These are phyloP conservation scores for Nicotiana knightiana DNA, from an alignment of 257 asterid genomes.

Conservation along the genomic window DNA sequence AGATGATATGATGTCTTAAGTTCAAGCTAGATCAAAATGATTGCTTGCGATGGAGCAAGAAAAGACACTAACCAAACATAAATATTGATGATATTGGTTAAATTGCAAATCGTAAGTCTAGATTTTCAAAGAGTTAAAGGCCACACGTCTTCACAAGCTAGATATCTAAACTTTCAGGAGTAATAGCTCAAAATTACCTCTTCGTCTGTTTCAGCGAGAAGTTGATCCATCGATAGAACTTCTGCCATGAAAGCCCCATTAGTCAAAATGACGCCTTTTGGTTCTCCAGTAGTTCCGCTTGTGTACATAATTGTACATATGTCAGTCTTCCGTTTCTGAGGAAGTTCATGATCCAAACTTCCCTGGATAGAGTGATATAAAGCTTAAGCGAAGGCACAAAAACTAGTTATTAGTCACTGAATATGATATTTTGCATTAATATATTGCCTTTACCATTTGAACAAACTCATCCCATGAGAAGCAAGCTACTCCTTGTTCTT, in stretches of 20 bases:
- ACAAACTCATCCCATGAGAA: conserved; percentile 82
- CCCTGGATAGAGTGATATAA: conserved; percentile 41
- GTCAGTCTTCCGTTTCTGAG: conserved; percentile 50
- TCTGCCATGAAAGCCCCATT: conserved; percentile 73
- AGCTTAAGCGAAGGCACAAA: neutral
- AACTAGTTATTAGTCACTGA: neutral
- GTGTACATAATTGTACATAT: conserved; percentile 89
- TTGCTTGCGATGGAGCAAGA: neutral
- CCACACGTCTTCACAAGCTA: neutral
- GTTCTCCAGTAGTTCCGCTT: conserved; percentile 97
- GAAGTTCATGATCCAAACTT: conserved; percentile 43
- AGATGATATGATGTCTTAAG: neutral
- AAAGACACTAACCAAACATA: neutral
- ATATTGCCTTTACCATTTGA: conserved; percentile 39
- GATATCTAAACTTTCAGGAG: neutral
- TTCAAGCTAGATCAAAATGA: neutral
- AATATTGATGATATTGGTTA: neutral
- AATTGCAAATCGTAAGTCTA: neutral
- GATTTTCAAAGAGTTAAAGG: neutral
- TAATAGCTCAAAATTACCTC: conserved; percentile 26
- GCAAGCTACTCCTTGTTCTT: conserved; percentile 63
- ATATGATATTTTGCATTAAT: neutral
- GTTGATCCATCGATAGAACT: conserved; percentile 73
- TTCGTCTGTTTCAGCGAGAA: conserved; percentile 57
- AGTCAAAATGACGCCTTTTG: conserved; percentile 78